A percentile compares a stretch with the other conserved stretches of the same genome.
These are phyloP conservation scores for Camellia sinensis DNA, from an alignment of 148 eudicot genomes.

Conservation along the genomic window DNA sequence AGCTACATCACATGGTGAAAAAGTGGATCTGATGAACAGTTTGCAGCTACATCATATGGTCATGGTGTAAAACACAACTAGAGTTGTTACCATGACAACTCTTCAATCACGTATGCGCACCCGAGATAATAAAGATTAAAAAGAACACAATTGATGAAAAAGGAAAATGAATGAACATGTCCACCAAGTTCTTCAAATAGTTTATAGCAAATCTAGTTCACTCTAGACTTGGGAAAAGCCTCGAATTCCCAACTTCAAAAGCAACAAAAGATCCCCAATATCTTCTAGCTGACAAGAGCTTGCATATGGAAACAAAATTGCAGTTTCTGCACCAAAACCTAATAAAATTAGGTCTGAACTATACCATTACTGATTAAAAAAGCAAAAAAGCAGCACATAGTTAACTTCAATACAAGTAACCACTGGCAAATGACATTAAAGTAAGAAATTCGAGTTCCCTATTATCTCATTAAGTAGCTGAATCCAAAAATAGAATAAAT, in stretches of 20 bases:
- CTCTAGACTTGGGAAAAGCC: too few species aligned
- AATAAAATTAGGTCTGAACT: background rate
- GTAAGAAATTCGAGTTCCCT: background rate
- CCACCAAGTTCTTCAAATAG: too few species aligned
- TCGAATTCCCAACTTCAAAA: background rate
- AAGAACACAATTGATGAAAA: too few species aligned
- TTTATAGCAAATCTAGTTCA: too few species aligned
- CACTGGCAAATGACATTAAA: background rate
- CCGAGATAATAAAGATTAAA: too few species aligned
- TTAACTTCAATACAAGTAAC: background rate
- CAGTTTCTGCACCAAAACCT: background rate
- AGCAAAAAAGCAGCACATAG: background rate
- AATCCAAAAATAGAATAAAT: background rate
- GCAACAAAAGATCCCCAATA: background rate
- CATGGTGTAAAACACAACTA: background rate
- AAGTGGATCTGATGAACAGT: background rate
- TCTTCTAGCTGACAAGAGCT: background rate
- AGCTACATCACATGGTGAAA: background rate
- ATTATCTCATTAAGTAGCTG: background rate
- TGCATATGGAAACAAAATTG: background rate
- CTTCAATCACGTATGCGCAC: background rate
- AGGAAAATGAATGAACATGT: too few species aligned
- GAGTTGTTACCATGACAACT: background rate
- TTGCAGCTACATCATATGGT: background rate
- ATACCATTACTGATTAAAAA: background rate